A percentile compares a stretch with the other conserved stretches of the same genome.
These are phyloP conservation scores for Debaryomycetaceae sp. DNA, from an alignment of 1,139 yeast species.

Conservation along the genomic window DNA sequence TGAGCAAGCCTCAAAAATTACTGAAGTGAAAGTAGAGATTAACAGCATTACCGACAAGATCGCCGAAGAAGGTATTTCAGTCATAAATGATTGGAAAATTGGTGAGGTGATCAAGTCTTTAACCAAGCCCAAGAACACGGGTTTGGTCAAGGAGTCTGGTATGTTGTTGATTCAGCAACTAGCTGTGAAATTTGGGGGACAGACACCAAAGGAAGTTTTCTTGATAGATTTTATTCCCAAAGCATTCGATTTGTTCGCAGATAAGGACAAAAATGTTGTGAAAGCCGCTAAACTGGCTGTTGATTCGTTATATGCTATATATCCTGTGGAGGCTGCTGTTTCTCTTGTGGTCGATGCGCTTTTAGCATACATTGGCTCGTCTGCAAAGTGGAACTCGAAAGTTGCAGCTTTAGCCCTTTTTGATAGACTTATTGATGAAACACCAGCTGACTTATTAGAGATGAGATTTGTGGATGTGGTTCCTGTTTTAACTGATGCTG, in stretches of 20 bases:
- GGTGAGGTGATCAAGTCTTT: conserved; percentile 61
- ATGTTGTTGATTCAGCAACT: conserved; percentile 65
- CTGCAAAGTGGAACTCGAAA: conserved; percentile 95
- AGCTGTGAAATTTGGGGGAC: conserved; percentile 63
- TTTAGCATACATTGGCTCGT: conserved; percentile 62
- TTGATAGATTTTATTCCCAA: conserved; percentile 54
- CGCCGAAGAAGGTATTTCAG: conserved; percentile 33
- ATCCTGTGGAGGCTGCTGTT: conserved; percentile 78
- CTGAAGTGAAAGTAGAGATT: conserved; percentile 65
- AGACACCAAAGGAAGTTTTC: conserved; percentile 73
- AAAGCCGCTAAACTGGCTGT: conserved; percentile 75
- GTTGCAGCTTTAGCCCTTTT: conserved; percentile 71
- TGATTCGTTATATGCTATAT: conserved; percentile 64
- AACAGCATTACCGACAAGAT: conserved; percentile 52
- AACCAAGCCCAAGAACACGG: conserved; percentile 68
- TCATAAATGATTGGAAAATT: conserved; percentile 65
- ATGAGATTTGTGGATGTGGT: conserved; percentile 72
- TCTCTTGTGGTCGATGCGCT: conserved; percentile 63
- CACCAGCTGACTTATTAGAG: conserved; percentile 84
- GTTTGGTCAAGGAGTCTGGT: conserved; percentile 74
- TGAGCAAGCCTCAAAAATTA: conserved; percentile 53
- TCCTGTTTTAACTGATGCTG: conserved; percentile 82
- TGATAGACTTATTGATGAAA: conserved; percentile 72
- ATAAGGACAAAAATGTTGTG: conserved; percentile 82
- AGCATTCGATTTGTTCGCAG: conserved; percentile 68